A percentile compares a stretch with the other conserved stretches of the same genome.
phyloP scores from a whole-genome alignment of 2,329 filamentous ascomycete species.

The Paramyrothecium roridum region DNA sequence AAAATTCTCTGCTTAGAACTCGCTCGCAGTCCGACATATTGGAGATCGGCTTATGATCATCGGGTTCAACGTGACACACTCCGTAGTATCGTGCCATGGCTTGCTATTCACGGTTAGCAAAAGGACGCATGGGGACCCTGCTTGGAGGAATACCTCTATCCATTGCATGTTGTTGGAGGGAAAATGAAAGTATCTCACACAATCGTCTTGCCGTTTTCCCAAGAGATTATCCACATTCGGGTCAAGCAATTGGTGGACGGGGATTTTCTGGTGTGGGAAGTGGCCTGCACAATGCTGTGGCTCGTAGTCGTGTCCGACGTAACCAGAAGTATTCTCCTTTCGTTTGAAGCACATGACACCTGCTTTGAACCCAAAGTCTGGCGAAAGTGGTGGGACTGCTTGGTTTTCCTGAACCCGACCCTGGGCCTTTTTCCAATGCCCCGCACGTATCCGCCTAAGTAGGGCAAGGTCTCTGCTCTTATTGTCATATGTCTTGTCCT shows the following conservation, averaged over 20 bases:
- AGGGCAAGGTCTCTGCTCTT: not conserved
- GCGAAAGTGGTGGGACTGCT: not conserved
- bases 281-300: not conserved
- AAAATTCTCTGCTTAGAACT: slow-evolving; percentile 25
- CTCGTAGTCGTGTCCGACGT: not conserved
- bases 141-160: slow-evolving; percentile 7
- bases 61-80: slow-evolving; percentile 10
- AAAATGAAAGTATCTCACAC: slow-evolving; percentile 22
- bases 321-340: not conserved
- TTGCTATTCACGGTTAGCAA: slow-evolving; percentile 10
- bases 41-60: not conserved
- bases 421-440: not conserved
- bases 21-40: slow-evolving; percentile 13
- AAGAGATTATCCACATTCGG: not conserved
- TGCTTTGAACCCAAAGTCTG: not conserved
- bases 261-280: not conserved
- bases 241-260: not conserved
- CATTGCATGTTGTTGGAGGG: slow-evolving; percentile 28
- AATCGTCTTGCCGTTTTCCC: not conserved
- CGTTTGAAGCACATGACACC: not conserved
- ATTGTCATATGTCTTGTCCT: not conserved
- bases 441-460: not conserved
- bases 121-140: not conserved
- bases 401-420: not conserved
- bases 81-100: slow-evolving; percentile 25